Evolutionary conservation across 495 filamentous ascomycete species (phyloP), one percentile per base, ranked within the genome.

Genomic region (Monascus purpureus): DNA sequence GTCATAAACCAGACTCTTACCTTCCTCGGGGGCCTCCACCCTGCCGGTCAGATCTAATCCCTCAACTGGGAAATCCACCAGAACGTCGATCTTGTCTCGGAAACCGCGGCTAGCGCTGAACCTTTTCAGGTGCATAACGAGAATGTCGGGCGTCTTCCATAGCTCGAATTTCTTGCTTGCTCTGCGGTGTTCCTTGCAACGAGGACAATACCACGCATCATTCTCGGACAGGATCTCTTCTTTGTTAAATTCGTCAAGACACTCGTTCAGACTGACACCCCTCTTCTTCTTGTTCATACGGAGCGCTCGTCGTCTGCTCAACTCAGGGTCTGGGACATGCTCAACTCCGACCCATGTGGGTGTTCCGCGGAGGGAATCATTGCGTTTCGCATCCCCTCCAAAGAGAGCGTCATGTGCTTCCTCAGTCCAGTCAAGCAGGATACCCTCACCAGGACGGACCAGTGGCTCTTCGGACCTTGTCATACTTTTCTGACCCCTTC

Each of bases 161-260:
- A 97, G 67, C 49, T 96, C 84, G 18, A 97, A 85, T 45, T 87
- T 92, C 68, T 96, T 97, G 59, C 72, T 85, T 13, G 92, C 90
- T 15, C 82, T 74, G 7, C 81, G 75, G 44, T 92, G 79, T 40
- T 92, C 82, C 47, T 96, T 95, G 68, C 90, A 97, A 27, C 83
- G 72, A 35, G 83, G 86, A 41, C 90, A 97, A 45, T 83, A 95
- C 90, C 90, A 97, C 17, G 82, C 85, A 46, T 97, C 88, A 41
- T 86, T 80, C 49, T 92, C 82, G 0, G 86, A 93, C 2, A 97
- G 63, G 25, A 94, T 75, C 50, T 97, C 90, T 35, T 83, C 75
- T 50, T 66, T 88, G 45, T 86, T 82, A 39, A 94, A 95, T 50
- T 96, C 88, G 23, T 83, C 75, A 17, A 97, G 70, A 46, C 90